phyloP scores from a whole-genome alignment of 768 basidiomycete species.

The Leccinum incarnatum region DNA sequence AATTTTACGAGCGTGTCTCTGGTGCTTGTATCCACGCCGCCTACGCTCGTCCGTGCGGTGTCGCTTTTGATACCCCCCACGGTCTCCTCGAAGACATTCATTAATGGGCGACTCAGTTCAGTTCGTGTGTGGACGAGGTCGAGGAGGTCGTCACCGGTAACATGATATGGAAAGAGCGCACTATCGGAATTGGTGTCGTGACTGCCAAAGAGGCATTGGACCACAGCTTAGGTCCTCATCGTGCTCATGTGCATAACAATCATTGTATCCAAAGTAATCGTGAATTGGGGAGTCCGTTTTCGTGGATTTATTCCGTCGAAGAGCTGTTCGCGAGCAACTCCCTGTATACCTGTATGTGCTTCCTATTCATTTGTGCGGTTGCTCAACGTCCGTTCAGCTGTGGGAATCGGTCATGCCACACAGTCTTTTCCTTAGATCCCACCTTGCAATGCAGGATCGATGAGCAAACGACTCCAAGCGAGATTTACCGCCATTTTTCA shows the following conservation, averaged over 20 bases:
- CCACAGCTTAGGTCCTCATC: conserved; percentile 79
- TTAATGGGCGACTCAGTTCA: conserved; percentile 96
- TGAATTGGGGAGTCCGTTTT: conserved; percentile 74
- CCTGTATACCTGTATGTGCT: conserved; percentile 59
- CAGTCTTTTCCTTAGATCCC: conserved; percentile 85
- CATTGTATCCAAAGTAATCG: conserved; percentile 66
- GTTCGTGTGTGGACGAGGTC: conserved; percentile 88
- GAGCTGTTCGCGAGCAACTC: conserved; percentile 52
- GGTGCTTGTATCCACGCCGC: conserved; percentile 96
- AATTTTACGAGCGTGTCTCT: conserved; percentile 99
- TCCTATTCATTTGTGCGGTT: conserved; percentile 7
- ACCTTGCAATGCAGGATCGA: conserved; percentile 80
- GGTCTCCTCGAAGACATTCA: conserved; percentile 97
- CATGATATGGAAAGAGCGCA: conserved; percentile 97
- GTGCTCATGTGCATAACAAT: conserved; percentile 79
- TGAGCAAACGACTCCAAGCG: conserved; percentile 36
- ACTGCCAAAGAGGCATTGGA: conserved; percentile 90
- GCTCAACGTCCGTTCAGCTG: conserved; percentile 40
- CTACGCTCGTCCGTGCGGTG: conserved; percentile 97
- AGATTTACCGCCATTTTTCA: conserved; percentile 12
- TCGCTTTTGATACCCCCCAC: conserved; percentile 96
- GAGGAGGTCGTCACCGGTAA: conserved; percentile 98
- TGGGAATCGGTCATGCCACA: conserved; percentile 90
- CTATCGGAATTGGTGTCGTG: conserved; percentile 85
- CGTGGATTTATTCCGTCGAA: conserved; percentile 74